Percentiles rank a stretch among this genome's conserved stretches.
These are phyloP conservation scores for Pseudonitzschia delicatissima DNA, from an alignment of 108 stramenopile genomes.

Conservation along the genomic window DNA sequence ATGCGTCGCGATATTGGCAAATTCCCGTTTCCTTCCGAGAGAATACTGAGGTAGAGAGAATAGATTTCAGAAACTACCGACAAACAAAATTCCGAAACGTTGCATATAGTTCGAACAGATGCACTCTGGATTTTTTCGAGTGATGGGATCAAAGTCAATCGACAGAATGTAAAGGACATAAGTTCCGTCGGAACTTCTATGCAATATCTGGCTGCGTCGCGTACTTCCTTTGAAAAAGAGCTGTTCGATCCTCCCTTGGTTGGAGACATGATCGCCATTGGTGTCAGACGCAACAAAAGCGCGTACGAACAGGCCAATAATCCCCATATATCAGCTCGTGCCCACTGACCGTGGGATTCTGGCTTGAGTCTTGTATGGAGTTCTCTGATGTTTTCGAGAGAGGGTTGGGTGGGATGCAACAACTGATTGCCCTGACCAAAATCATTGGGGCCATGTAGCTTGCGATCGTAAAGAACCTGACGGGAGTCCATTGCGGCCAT, in stretches of 20 bases:
- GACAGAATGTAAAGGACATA: conserved; percentile 71
- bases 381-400: conserved; percentile 23
- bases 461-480: conserved; percentile 56
- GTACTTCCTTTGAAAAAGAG: conserved; percentile 33
- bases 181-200: conserved; percentile 48
- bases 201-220: conserved; percentile 43
- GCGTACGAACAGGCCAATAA: conserved; percentile 62
- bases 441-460: conserved; percentile 46
- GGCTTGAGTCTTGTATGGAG: conserved; percentile 51
- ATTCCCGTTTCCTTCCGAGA: conserved; percentile 40
- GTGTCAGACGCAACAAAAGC: conserved; percentile 49
- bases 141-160: conserved; percentile 57
- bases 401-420: conserved; percentile 38
- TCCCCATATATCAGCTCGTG: conserved; percentile 69
- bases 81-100: conserved; percentile 61
- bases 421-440: conserved; percentile 69
- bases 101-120: conserved; percentile 12
- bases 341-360: conserved; percentile 47
- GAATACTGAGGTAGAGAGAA: conserved; percentile 57
- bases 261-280: conserved; percentile 42
- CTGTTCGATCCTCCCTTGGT: conserved; percentile 23
- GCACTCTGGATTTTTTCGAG: conserved; percentile 30
- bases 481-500: conserved; percentile 59
- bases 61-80: conserved; percentile 65
- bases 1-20: conserved; percentile 65